Evolutionary conservation across 2,329 filamentous ascomycete genomes (phyloP).

Genomic region (Fusarium sp.): DNA sequence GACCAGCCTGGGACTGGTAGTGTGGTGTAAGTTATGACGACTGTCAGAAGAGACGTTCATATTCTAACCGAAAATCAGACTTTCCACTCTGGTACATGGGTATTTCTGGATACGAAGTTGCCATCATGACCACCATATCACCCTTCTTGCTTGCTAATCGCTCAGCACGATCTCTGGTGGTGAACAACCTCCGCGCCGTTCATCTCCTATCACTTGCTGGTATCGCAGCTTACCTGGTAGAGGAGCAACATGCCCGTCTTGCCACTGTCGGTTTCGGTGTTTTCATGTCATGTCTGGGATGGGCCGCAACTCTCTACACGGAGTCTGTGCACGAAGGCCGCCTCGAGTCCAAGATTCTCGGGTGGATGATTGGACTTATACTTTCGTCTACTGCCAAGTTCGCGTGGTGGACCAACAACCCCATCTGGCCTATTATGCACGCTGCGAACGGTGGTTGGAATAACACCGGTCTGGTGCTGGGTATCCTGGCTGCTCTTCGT

Average conservation of each 20-base stretch:
- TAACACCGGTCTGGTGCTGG: conserved; percentile 79
- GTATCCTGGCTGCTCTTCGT: conserved; percentile 76
- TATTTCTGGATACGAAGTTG: conserved; percentile 92
- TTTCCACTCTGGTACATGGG: conserved; percentile 99
- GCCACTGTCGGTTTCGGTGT: conserved; percentile 85
- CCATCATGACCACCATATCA: conserved; percentile 85
- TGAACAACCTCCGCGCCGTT: conserved; percentile 73
- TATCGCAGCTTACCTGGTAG: conserved; percentile 80
- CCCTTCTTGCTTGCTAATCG: conserved; percentile 80
- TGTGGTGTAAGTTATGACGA: conserved; percentile 80
- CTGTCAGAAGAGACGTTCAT: background rate
- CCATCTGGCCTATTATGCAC: conserved; percentile 95
- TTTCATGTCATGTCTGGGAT: conserved; percentile 80
- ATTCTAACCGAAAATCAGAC: conserved; percentile 59
- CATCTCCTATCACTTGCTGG: conserved; percentile 83
- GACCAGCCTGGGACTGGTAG: conserved; percentile 85
- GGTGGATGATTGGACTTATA: conserved; percentile 83
- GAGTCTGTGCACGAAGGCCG: conserved; percentile 78
- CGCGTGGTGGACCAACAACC: conserved; percentile 93
- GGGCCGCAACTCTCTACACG: conserved; percentile 82
- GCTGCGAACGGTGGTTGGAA: conserved; percentile 92
- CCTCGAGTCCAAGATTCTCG: conserved; percentile 82
- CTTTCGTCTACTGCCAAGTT: conserved; percentile 91
- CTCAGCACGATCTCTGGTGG: conserved; percentile 71
- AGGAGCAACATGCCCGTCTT: conserved; percentile 77